Evolutionary conservation across 192 early-diverging fungal genomes (phyloP).

Genomic region (Coemansia pectinata): DNA sequence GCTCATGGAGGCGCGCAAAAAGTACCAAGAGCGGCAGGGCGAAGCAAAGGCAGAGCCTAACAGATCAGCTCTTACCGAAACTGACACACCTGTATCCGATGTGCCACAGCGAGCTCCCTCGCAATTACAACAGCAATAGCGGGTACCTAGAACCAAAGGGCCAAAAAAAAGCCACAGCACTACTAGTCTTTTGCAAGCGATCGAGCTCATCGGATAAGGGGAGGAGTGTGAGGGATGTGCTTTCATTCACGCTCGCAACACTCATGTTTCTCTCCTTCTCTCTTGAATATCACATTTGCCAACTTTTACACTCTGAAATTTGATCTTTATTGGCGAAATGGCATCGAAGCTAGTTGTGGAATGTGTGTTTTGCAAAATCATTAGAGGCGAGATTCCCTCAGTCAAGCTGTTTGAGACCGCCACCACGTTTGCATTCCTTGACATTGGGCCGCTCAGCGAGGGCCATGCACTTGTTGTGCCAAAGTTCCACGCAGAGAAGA

Average conservation of each 20-base stretch:
- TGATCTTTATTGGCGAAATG: conserved; percentile 10
- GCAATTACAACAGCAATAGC: too few species aligned
- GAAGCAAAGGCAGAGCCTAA: not conserved
- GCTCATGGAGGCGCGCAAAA: conserved; percentile 50
- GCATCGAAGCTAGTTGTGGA: conserved; percentile 40
- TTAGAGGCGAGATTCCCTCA: conserved; percentile 81
- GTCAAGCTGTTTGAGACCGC: conserved; percentile 83
- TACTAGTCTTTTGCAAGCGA: not conserved
- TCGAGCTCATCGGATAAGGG: not conserved
- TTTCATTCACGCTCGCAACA: not conserved
- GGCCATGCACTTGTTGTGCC: conserved; percentile 66
- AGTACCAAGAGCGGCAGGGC: conserved; percentile 37
- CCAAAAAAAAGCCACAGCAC: not conserved
- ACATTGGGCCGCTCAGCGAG: conserved; percentile 73
- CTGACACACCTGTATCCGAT: not conserved
- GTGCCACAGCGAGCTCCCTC: not conserved
- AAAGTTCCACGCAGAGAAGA: conserved; percentile 76
- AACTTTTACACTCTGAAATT: not conserved
- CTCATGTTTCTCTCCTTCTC: not conserved
- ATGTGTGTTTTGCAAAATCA: conserved; percentile 94
- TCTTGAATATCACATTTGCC: not conserved
- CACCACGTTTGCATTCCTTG: conserved; percentile 76
- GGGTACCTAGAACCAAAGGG: not conserved
- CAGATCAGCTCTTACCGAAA: not conserved
- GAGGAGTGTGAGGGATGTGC: too few species aligned